phyloP scores from a whole-genome alignment of 2,329 filamentous ascomycete species.

The Aspergillus proliferans region DNA sequence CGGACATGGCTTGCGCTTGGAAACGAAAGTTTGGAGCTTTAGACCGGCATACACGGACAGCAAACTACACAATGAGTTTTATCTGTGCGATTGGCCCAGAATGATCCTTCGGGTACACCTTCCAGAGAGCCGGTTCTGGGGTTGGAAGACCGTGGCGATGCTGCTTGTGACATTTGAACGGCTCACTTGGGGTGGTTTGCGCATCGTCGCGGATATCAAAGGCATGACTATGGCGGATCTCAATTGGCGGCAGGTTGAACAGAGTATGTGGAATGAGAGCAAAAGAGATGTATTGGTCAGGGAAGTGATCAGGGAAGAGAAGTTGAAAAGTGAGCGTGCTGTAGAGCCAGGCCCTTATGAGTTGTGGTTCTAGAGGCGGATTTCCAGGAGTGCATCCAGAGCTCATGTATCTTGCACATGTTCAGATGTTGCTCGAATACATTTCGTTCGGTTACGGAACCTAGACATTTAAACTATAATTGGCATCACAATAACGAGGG shows the following conservation, averaged over 20 bases:
- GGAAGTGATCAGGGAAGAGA: no score
- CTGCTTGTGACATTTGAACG: constrained; percentile 21
- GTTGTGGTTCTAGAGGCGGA: background rate
- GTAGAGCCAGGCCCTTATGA: background rate
- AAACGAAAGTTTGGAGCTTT: constrained; percentile 17
- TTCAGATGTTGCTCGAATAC: no score
- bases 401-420: no score
- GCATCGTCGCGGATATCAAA: constrained; percentile 14
- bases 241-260: constrained; percentile 17
- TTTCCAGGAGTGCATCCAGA: no score
- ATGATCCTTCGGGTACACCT: constrained; percentile 18
- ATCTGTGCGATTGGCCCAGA: constrained; percentile 10
- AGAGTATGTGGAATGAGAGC: constrained; percentile 1
- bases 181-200: constrained; percentile 16
- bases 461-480: no score
- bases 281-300: background rate
- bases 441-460: no score
- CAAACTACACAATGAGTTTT: constrained; percentile 16
- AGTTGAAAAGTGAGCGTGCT: background rate
- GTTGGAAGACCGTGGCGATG: constrained; percentile 24
- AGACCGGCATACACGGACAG: constrained; percentile 7
- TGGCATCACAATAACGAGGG: no score
- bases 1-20: constrained; percentile 13
- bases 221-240: constrained; percentile 16
- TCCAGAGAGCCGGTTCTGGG: constrained; percentile 15